phyloP scores from a whole-genome alignment of 208 protist species.

The Leishmania lainsoni region DNA sequence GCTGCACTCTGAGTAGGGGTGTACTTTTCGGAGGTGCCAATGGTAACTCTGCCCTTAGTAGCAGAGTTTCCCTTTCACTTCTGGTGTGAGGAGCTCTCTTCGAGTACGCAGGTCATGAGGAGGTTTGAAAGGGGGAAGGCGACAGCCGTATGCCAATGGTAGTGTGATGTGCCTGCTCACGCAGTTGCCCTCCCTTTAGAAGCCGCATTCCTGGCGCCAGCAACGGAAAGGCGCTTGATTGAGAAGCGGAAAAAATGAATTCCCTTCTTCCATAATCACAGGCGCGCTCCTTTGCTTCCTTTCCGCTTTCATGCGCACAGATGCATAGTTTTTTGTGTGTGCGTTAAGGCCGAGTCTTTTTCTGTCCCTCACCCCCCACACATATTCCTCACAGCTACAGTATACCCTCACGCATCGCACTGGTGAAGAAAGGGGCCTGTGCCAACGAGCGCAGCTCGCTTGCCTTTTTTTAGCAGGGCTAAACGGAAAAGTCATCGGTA shows the following conservation, averaged over 20 bases:
- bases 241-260: neutral
- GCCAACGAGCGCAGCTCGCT: neutral
- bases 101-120: neutral
- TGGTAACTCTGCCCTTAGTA: neutral
- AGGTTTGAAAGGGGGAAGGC: neutral
- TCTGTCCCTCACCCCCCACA: neutral
- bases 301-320: neutral
- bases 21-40: neutral
- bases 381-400: neutral
- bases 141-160: neutral
- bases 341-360: neutral
- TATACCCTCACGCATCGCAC: neutral
- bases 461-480: neutral
- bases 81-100: neutral
- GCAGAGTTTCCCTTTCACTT: neutral
- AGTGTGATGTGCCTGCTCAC: neutral
- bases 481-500: neutral
- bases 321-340: neutral
- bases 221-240: neutral
- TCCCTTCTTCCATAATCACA: neutral
- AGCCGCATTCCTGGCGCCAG: too few species aligned
- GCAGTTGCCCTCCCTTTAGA: neutral
- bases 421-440: neutral
- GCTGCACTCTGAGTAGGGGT: neutral
- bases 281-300: neutral